Evolutionary conservation across 176 grass and related monocot genomes (phyloP), one percentile per base, ranked within the genome.

Genomic region (Phragmites australis): DNA sequence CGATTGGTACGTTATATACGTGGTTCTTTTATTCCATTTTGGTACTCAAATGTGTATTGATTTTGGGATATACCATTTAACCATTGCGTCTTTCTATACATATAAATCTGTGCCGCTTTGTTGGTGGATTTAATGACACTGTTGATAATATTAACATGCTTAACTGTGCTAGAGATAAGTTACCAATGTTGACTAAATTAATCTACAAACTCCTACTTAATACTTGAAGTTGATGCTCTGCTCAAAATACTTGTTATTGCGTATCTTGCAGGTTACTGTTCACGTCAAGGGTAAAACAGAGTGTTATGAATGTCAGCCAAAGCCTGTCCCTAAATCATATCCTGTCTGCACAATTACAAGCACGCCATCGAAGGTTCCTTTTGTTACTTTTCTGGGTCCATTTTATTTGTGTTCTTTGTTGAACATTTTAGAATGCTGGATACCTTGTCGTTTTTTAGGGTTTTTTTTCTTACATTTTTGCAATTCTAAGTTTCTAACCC

Each of bases 281-380:
- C 97, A 99, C 68, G 89, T 91, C 68, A 99, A 96, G 82, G 97
- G 97, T 76, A 89, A 83, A 96, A 99, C 97, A 51, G 97, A 99
- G 68, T 99, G 97, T 71, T 99, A 99, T 71, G 97, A 99, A 25
- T 99, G 97, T 80, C 90, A 99, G 69, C 84, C 97, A 82, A 99
- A 99, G 84, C 97, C 97, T 68, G 82, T 94, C 22, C 88, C 87
- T 3, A 99, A 93, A 73, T 91, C 88, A 60, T 99, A 96, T 80
- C 97, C 97, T 71, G 97, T 99, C 73, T 99, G 97, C 77, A 99
- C 97, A 41, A 99, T 99, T 73, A 99, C 97, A 57, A 99, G 90
- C 82, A 99, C 97, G 17, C 97, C 97, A 23, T 99, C 93, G 1
- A 99, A 99, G 97, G 97, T 99, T 78, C 30, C 34, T 80, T 80